phyloP scores from a whole-genome alignment of 2,329 filamentous ascomycete species.

The Colletotrichum sp. region DNA sequence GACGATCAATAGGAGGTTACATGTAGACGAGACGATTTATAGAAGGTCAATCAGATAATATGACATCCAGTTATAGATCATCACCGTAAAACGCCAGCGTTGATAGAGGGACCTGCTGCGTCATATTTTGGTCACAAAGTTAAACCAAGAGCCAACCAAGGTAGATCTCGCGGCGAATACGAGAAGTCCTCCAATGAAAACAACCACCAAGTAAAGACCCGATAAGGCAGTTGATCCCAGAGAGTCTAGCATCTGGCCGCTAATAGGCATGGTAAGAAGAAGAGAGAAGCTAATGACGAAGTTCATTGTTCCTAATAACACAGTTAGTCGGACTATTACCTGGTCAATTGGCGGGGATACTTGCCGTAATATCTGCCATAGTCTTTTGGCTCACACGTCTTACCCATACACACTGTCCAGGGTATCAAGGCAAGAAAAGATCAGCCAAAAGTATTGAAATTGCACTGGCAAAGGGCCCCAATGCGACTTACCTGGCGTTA shows the following conservation, averaged over 20 bases:
- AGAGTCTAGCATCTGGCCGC: constrained; percentile 47
- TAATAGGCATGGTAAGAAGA: constrained; percentile 48
- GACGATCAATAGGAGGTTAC: constrained; percentile 5
- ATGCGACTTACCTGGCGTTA: constrained; percentile 33
- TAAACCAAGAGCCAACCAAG: neutral
- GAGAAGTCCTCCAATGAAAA: constrained; percentile 37
- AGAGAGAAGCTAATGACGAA: constrained; percentile 49
- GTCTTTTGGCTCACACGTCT: constrained; percentile 49
- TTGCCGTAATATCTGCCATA: constrained; percentile 33
- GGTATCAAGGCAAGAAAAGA: neutral
- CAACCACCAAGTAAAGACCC: constrained; percentile 48
- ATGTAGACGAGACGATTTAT: neutral
- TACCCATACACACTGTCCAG: constrained; percentile 45
- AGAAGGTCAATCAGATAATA: neutral
- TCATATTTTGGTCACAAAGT: neutral
- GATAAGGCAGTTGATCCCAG: constrained; percentile 48
- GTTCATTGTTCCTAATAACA: constrained; percentile 40
- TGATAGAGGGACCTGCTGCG: neutral
- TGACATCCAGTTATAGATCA: neutral
- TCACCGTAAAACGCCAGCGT: neutral
- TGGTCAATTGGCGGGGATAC: neutral
- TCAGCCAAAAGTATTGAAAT: neutral
- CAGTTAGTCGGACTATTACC: neutral
- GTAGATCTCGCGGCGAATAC: constrained; percentile 28
- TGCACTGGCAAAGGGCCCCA: neutral